Conservation (phyloP, 805 yeast genomes). For the Wickerhamiella allomyrinae region DNA sequence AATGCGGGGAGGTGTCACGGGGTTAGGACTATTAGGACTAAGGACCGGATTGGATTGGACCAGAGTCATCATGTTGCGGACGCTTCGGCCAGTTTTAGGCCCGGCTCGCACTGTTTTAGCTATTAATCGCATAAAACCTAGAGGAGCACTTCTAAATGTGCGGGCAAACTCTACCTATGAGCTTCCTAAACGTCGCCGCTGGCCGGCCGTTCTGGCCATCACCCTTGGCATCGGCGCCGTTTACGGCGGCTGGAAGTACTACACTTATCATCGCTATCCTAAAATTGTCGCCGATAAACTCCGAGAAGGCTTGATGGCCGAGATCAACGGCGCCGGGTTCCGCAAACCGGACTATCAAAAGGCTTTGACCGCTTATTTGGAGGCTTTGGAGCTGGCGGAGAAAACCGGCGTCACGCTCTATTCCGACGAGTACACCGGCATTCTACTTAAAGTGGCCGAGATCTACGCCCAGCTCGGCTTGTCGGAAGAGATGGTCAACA, state of each 20-base stretch:
- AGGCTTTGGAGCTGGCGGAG: slow-evolving; percentile 54
- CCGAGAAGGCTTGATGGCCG: slow-evolving; percentile 73
- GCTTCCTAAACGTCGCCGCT: background rate
- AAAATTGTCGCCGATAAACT: slow-evolving; percentile 53
- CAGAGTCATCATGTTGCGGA: background rate
- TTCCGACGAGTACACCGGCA: slow-evolving; percentile 76
- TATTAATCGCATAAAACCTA: too few relatives aligned
- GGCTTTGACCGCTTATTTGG: slow-evolving; percentile 60
- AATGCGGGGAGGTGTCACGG: too few relatives aligned
- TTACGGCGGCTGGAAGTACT: slow-evolving; percentile 17
- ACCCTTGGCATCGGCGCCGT: slow-evolving; percentile 2
- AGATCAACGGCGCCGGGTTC: slow-evolving; percentile 45
- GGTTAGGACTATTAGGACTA: too few relatives aligned
- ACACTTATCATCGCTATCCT: slow-evolving; percentile 31
- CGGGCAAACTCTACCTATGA: background rate
- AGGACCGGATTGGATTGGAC: too few relatives aligned
- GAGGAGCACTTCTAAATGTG: background rate
- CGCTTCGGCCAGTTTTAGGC: background rate
- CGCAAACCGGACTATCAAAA: slow-evolving; percentile 40
- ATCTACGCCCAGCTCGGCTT: slow-evolving; percentile 61
- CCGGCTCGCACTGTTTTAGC: too few relatives aligned
- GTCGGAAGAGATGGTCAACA: slow-evolving; percentile 46
- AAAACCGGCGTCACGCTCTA: slow-evolving; percentile 40
- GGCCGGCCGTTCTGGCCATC: background rate
- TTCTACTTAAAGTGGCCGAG: slow-evolving; percentile 75